Percentiles rank a stretch among this genome's conserved stretches.
These are phyloP conservation scores for Chytriomyces sp. DNA, from an alignment of 192 early-diverging fungal genomes.

Conservation along the genomic window DNA sequence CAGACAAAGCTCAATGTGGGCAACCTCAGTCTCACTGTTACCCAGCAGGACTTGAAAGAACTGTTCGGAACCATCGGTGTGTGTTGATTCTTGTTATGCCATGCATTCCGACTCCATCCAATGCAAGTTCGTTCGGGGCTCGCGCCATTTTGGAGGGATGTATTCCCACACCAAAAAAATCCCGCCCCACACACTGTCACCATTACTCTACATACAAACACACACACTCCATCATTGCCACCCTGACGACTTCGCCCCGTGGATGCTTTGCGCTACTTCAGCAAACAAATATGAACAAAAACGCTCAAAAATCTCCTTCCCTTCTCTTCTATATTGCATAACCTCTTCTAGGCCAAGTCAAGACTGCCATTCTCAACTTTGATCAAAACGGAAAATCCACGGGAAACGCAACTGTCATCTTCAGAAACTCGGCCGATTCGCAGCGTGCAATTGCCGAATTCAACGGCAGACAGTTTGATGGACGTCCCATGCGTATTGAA, in stretches of 20 bases:
- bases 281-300: no score
- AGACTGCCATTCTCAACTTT: slow-evolving; percentile 48
- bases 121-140: not conserved
- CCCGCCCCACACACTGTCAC: not conserved
- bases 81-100: slow-evolving; percentile 21
- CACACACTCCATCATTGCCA: not conserved
- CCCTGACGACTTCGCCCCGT: not conserved
- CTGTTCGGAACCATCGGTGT: slow-evolving; percentile 55
- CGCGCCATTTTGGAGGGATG: not conserved
- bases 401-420: slow-evolving; percentile 55
- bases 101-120: not conserved
- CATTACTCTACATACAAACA: not conserved
- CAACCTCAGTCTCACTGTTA: slow-evolving; percentile 50
- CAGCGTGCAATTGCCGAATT: slow-evolving; percentile 49
- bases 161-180: not conserved
- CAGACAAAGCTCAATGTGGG: slow-evolving; percentile 35
- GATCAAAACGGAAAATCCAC: slow-evolving; percentile 50
- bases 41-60: slow-evolving; percentile 49
- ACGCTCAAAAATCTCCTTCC: not conserved
- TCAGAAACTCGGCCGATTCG: slow-evolving; percentile 36
- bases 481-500: slow-evolving; percentile 56
- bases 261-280: not conserved
- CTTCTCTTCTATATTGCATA: not conserved
- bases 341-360: slow-evolving; percentile 47
- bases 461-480: slow-evolving; percentile 55